These are phyloP conservation scores for Ustilago bromivora DNA, from an alignment of 1,284 basidiomycete species.

Conservation along the genomic window DNA sequence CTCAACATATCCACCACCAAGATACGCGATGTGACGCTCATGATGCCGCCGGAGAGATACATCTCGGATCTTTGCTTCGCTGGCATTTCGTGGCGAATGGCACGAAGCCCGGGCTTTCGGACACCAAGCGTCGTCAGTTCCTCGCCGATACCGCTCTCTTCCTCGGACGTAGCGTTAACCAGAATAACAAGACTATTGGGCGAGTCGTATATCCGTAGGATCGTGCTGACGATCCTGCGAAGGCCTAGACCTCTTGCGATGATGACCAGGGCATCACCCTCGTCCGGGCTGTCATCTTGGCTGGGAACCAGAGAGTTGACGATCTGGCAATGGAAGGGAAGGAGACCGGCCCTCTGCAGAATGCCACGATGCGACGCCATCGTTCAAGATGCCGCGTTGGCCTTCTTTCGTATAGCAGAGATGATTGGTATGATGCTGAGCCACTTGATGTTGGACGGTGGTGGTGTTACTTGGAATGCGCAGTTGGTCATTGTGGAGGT, in stretches of 20 bases:
- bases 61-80: constrained; percentile 79
- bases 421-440: neutral
- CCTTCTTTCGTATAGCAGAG: constrained; percentile 6
- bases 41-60: constrained; percentile 73
- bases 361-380: constrained; percentile 31
- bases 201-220: constrained; percentile 85
- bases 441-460: neutral
- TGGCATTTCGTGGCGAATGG: constrained; percentile 85
- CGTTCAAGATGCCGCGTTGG: constrained; percentile 1
- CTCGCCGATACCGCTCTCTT: constrained; percentile 90
- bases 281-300: constrained; percentile 56
- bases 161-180: constrained; percentile 86
- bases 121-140: constrained; percentile 93
- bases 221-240: constrained; percentile 59
- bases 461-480: neutral
- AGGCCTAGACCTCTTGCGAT: constrained; percentile 65
- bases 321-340: constrained; percentile 65
- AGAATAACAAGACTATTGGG: constrained; percentile 82
- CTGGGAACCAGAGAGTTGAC: constrained; percentile 60
- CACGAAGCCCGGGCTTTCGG: constrained; percentile 83
- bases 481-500: constrained; percentile 7
- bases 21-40: constrained; percentile 93
- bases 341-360: constrained; percentile 43
- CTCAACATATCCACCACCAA: constrained; percentile 93
- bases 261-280: constrained; percentile 72